Percentiles rank a stretch among this genome's conserved stretches.
Evolutionary conservation across 2,329 filamentous ascomycete species (phyloP).

Genomic region (Cladophialophora psammophila): DNA sequence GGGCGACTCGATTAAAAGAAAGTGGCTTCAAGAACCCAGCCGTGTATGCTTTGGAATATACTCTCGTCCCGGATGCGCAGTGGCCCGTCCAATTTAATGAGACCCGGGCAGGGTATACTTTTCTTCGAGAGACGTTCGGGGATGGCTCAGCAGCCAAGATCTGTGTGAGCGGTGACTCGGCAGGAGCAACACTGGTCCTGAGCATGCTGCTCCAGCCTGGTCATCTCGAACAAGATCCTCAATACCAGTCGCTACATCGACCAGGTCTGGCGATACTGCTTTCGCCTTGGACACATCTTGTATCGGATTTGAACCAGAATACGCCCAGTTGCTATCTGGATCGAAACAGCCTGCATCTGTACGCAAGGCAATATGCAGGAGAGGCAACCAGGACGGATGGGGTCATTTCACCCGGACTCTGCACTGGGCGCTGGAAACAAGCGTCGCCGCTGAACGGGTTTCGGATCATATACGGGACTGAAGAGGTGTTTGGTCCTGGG

Average conservation of each 20-base stretch:
- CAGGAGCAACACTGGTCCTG: constrained; percentile 76
- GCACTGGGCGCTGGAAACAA: constrained; percentile 69
- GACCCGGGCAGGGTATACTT: constrained; percentile 70
- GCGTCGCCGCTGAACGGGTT: constrained; percentile 73
- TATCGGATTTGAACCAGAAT: constrained; percentile 71
- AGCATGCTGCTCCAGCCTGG: constrained; percentile 73
- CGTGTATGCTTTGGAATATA: constrained; percentile 81
- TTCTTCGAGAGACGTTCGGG: constrained; percentile 37
- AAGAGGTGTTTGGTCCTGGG: constrained; percentile 79
- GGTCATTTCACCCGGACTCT: constrained; percentile 71
- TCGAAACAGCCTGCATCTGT: constrained; percentile 68
- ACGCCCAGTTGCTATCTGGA: constrained; percentile 80
- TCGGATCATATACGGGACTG: constrained; percentile 74
- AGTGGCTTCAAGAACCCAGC: constrained; percentile 76
- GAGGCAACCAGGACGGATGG: constrained; percentile 61
- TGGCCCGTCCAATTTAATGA: constrained; percentile 79
- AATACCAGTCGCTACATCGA: constrained; percentile 39
- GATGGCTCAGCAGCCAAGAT: constrained; percentile 57
- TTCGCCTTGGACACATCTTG: constrained; percentile 79
- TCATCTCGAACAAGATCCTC: constrained; percentile 47
- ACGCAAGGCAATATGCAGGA: constrained; percentile 74
- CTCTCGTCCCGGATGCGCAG: constrained; percentile 74
- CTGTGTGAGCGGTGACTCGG: constrained; percentile 79
- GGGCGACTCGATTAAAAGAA: constrained; percentile 70
- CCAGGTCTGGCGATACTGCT: constrained; percentile 74